Percentiles rank a stretch among this genome's conserved stretches.
These are phyloP conservation scores for Xylaria polymorpha DNA, from an alignment of 2,329 filamentous ascomycete genomes.

Conservation along the genomic window DNA sequence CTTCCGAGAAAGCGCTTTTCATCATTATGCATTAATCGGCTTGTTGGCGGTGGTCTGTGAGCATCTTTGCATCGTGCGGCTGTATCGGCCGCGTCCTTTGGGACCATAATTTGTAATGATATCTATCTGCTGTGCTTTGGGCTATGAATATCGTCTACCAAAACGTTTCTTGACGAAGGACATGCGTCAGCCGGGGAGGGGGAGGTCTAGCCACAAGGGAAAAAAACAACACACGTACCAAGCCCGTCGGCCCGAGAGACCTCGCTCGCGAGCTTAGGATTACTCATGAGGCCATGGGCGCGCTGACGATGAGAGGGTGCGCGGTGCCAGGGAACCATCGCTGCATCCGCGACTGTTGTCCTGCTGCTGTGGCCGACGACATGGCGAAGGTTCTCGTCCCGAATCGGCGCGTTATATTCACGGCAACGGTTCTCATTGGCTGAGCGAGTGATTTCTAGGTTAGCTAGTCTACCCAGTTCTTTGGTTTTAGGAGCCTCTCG, in stretches of 20 bases:
- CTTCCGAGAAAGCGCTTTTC: slow-evolving; percentile 30
- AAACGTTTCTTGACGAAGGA: slow-evolving; percentile 9
- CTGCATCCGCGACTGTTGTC: slow-evolving; percentile 44
- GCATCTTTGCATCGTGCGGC: slow-evolving; percentile 29
- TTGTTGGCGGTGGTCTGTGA: slow-evolving; percentile 31
- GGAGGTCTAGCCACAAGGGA: neutral
- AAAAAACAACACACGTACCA: slow-evolving; percentile 45
- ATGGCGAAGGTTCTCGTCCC: slow-evolving; percentile 25
- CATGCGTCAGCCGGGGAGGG: slow-evolving; percentile 9
- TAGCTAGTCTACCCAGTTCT: too few relatives aligned
- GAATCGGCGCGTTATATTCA: slow-evolving; percentile 27
- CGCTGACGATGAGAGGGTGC: slow-evolving; percentile 54
- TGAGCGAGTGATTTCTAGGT: neutral
- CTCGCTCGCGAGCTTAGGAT: slow-evolving; percentile 54
- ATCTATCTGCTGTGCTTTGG: slow-evolving; percentile 33
- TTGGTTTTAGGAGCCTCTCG: too few relatives aligned
- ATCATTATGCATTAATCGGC: slow-evolving; percentile 25
- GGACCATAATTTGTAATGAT: slow-evolving; percentile 47
- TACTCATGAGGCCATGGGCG: slow-evolving; percentile 56
- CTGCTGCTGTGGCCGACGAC: slow-evolving; percentile 15
- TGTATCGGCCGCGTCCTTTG: slow-evolving; percentile 33
- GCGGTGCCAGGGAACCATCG: slow-evolving; percentile 53
- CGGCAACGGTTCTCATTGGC: slow-evolving; percentile 19
- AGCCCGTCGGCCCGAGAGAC: slow-evolving; percentile 56
- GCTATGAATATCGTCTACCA: slow-evolving; percentile 22